Conservation (phyloP, 345 rosid genomes). For the Populus euphratica region DNA sequence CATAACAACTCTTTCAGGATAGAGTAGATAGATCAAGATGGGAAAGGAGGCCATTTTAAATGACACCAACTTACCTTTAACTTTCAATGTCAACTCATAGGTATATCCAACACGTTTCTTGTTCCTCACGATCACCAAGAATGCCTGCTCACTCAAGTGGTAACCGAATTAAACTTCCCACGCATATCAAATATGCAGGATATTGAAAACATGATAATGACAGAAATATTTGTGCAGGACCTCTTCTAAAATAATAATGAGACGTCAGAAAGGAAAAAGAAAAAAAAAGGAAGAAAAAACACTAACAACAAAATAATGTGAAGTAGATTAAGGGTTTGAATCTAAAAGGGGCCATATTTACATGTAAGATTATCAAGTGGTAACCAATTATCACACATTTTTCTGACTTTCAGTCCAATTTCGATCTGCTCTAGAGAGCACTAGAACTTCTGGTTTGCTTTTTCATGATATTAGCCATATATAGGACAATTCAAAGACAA, state of each 20-base stretch:
- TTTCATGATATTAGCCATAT: neutral
- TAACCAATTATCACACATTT: neutral
- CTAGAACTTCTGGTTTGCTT: neutral
- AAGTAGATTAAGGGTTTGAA: neutral
- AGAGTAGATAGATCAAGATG: neutral
- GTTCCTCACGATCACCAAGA: slow-evolving; percentile 82
- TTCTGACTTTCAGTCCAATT: neutral
- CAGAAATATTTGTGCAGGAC: neutral
- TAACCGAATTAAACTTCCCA: neutral
- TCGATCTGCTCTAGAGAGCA: neutral
- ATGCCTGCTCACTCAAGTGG: slow-evolving; percentile 52
- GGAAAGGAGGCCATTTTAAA: neutral
- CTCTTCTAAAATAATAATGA: neutral
- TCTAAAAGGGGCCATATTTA: neutral
- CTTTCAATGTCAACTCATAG: slow-evolving; percentile 71
- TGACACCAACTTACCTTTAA: slow-evolving; percentile 45
- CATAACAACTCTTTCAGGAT: slow-evolving; percentile 2
- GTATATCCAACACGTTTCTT: slow-evolving; percentile 88
- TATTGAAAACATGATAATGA: neutral
- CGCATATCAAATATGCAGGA: neutral
- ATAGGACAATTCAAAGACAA: neutral
- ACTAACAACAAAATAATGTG: neutral
- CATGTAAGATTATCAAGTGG: neutral
- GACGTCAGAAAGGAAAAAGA: neutral
- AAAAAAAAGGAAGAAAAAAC: neutral